Conservation (phyloP, 768 basidiomycete genomes). For the Omphalotus guepiniiformis region DNA sequence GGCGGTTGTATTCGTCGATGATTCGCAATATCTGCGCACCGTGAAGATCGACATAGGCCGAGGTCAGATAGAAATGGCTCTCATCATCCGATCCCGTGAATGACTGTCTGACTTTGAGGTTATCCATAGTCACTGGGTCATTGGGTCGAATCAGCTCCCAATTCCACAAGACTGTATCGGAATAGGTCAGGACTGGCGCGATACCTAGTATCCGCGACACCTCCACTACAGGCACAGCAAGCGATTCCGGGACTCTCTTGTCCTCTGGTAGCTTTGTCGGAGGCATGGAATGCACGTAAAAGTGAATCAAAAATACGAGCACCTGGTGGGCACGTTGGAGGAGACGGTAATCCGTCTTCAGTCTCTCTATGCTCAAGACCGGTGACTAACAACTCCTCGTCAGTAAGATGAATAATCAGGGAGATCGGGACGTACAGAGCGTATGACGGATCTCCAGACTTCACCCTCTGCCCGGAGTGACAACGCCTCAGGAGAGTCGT, state of each 20-base stretch:
- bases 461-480: conserved; percentile 53
- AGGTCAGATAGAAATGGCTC: conserved; percentile 79
- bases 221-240: conserved; percentile 72
- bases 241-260: conserved; percentile 64
- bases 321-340: conserved; percentile 87
- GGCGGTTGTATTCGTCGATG: conserved; percentile 80
- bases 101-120: conserved; percentile 65
- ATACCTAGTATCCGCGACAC: conserved; percentile 76
- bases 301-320: conserved; percentile 84
- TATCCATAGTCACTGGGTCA: conserved; percentile 59
- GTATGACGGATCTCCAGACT: conserved; percentile 51
- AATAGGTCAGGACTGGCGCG: conserved; percentile 94
- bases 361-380: conserved; percentile 49
- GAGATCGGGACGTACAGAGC: conserved; percentile 45
- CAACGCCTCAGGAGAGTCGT: conserved; percentile 43
- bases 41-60: conserved; percentile 79
- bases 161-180: conserved; percentile 96
- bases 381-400: conserved; percentile 53
- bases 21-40: conserved; percentile 85
- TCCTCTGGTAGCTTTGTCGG: conserved; percentile 30
- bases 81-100: conserved; percentile 91
- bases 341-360: conserved; percentile 52
- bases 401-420: conserved; percentile 11
- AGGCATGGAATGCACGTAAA: conserved; percentile 83
- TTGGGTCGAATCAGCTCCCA: conserved; percentile 58